Evolutionary conservation across 345 rosid genomes (phyloP).

Genomic region (Rhodamnia rubescens): DNA sequence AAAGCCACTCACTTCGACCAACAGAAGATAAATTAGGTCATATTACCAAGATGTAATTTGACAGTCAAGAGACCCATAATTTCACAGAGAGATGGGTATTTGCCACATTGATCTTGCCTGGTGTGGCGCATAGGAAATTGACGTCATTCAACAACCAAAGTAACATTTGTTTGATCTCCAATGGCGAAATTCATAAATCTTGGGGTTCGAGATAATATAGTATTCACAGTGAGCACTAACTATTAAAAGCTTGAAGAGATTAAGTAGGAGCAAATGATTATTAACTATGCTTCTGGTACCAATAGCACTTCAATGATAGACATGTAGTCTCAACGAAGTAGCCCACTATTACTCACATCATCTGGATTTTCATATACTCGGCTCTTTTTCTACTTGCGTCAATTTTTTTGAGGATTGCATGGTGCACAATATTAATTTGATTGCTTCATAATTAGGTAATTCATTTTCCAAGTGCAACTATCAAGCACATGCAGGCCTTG

Average conservation of each 20-base stretch:
- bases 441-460: neutral
- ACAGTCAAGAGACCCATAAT: neutral
- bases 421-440: neutral
- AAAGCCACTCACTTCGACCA: neutral
- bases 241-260: neutral
- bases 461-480: neutral
- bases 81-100: neutral
- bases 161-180: neutral
- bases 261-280: neutral
- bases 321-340: neutral
- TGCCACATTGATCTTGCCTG: neutral
- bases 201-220: neutral
- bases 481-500: neutral
- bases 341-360: neutral
- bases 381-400: neutral
- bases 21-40: neutral
- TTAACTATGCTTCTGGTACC: neutral
- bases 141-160: neutral
- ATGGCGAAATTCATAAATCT: neutral
- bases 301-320: neutral
- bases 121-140: neutral
- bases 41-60: neutral
- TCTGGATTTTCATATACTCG: neutral
- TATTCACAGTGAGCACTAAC: neutral
- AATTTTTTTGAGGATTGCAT: neutral